These are phyloP conservation scores for Gossypium lobatum DNA, from an alignment of 441 rosid species.

Conservation along the genomic window DNA sequence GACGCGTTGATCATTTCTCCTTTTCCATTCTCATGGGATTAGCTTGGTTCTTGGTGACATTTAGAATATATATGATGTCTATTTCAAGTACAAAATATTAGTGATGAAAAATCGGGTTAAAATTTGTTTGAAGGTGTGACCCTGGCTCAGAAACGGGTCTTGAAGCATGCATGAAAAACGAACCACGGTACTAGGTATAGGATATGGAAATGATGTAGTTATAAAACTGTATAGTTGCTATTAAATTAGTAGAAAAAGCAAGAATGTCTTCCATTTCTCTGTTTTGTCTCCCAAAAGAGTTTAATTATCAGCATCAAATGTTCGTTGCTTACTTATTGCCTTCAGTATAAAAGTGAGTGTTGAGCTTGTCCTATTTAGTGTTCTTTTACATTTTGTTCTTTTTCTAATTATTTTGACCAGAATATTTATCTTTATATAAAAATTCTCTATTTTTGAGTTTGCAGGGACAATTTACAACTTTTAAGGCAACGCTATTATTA, in stretches of 20 bases:
- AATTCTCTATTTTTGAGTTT: conserved; percentile 11
- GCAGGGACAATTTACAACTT: conserved; percentile 88
- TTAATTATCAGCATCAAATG: background rate
- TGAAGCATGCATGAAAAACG: background rate
- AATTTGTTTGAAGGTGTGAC: background rate
- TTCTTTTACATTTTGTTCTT: background rate
- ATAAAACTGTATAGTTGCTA: background rate
- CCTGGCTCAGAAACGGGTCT: background rate
- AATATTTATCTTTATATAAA: background rate
- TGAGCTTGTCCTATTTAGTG: background rate
- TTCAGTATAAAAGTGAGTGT: background rate
- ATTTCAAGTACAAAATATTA: background rate
- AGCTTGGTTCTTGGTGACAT: too few relatives aligned
- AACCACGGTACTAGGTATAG: too few relatives aligned
- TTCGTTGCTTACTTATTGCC: background rate
- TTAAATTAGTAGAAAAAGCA: background rate
- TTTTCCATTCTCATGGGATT: background rate
- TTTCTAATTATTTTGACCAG: background rate
- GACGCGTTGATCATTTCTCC: background rate
- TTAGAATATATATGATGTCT: background rate
- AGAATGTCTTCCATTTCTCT: background rate
- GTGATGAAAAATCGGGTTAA: background rate
- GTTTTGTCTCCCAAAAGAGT: background rate
- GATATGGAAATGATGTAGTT: background rate
- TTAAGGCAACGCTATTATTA: conserved; percentile 94